Percentiles rank a stretch among this genome's conserved stretches.
phyloP scores from a whole-genome alignment of 257 asterid species.

The Solanum medicagineum region DNA sequence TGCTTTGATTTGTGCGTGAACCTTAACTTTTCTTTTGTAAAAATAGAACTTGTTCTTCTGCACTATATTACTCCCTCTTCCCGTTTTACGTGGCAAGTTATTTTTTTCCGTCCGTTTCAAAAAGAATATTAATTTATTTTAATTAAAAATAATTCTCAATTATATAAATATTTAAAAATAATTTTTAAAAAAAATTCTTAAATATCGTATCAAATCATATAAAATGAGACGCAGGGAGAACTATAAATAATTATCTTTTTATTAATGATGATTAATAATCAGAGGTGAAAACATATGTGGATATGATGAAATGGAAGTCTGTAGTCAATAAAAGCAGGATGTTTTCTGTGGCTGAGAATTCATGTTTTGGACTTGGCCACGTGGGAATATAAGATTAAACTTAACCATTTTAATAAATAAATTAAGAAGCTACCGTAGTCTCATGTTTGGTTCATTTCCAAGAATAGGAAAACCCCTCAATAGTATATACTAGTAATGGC shows the following conservation, averaged over 20 bases:
- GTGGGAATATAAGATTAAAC: background rate
- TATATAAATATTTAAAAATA: no score
- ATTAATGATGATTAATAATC: background rate
- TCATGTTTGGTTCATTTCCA: background rate
- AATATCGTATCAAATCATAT: no score
- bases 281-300: constrained; percentile 2
- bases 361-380: background rate
- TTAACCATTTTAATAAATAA: background rate
- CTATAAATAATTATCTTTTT: background rate
- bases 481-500: no score
- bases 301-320: background rate
- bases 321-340: background rate
- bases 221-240: no score
- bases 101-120: fast-evolving
- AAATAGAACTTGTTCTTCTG: background rate
- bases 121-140: no score
- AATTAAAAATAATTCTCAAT: no score
- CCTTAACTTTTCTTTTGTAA: background rate
- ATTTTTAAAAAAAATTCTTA: no score
- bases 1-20: background rate
- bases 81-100: no score
- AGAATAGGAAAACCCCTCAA: background rate
- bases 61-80: no score
- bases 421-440: background rate
- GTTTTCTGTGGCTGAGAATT: background rate